Evolutionary conservation across 2,329 filamentous ascomycete genomes (phyloP), one percentile per base, ranked within the genome.

Genomic region (Fusarium concolor): DNA sequence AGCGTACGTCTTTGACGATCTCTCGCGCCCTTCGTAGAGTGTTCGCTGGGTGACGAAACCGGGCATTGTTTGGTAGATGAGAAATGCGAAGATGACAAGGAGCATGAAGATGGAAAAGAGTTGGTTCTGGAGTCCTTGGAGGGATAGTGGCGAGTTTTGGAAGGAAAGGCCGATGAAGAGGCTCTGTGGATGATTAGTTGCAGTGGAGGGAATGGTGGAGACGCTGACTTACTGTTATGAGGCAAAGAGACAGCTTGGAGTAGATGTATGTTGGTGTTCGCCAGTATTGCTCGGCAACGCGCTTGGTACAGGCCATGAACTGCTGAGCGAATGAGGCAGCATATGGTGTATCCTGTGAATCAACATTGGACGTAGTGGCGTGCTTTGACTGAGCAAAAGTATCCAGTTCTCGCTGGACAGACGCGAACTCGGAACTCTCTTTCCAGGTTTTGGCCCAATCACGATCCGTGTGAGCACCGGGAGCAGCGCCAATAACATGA

Each of bases 211-310:
- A 5, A 5, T 43, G 2, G 57, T 17, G 1, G 33, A 1, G 15
- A 2, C n/a, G 11, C 2, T 10, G 14, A 26, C 70, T 54, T 57
- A 31, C 70, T 3, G 56, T 60, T 3, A 60, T 50, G 8, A 20
- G 62, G 3, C 22, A 72, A 20, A 96, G 88, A 1, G 84, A 81
- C 3, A 73, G 75, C 82, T 97, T 97, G 71, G 91, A 90, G 81
- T 95, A 96, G 77, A 97, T 93, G 82, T 97, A 97, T 3, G 89
- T 86, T 0, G 94, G 94, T 0, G 90, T 94, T 59, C 93, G 90
- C 92, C 93, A 97, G 84, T 95, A 96, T 76, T 96, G 93, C 76
- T 94, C 87, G 81, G 96, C 95, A 15, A 95, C 90, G 72, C 66
- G 63, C 92, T 85, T 76, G 8, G 87, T 85, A 54, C 92, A 91